Conservation (phyloP, 352 stramenopile genomes). For the Globisporangium yorkense region DNA sequence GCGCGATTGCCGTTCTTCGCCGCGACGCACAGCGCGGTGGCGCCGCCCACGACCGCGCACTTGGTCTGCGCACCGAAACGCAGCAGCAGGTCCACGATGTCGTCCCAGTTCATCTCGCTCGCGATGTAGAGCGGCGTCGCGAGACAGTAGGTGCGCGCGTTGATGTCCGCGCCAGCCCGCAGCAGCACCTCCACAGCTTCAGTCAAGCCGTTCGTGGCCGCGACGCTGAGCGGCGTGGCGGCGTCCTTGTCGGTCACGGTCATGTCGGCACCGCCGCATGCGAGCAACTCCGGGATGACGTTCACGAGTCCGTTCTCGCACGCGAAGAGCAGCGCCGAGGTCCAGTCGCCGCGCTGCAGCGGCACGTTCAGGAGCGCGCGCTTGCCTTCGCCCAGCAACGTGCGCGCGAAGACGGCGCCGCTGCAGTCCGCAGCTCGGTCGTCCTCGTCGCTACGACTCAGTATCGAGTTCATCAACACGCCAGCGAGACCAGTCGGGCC, state of each 20-base stretch:
- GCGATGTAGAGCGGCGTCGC: constrained; percentile 76
- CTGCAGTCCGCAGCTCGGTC: not conserved
- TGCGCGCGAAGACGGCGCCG: constrained; percentile 36
- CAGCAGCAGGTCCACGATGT: constrained; percentile 60
- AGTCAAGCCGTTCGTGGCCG: constrained; percentile 47
- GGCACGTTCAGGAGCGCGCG: constrained; percentile 53
- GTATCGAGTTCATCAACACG: not conserved
- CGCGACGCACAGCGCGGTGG: constrained; percentile 65
- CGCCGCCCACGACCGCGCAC: constrained; percentile 35
- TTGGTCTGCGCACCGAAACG: constrained; percentile 32
- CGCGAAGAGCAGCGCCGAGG: constrained; percentile 55
- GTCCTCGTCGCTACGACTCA: not conserved
- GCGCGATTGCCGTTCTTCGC: constrained; percentile 71
- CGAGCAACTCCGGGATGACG: constrained; percentile 38
- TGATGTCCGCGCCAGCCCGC: constrained; percentile 37
- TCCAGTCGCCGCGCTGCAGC: constrained; percentile 26
- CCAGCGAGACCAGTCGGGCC: not conserved
- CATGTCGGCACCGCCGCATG: constrained; percentile 21
- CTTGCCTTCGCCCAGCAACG: constrained; percentile 27
- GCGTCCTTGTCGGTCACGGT: constrained; percentile 68
- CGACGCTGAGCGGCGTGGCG: constrained; percentile 51
- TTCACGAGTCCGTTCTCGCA: constrained; percentile 50
- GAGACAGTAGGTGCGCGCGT: constrained; percentile 56
- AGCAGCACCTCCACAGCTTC: constrained; percentile 42
- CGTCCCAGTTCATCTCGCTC: constrained; percentile 68